phyloP scores from a whole-genome alignment of 208 protist species.

The Crithidia bombi region DNA sequence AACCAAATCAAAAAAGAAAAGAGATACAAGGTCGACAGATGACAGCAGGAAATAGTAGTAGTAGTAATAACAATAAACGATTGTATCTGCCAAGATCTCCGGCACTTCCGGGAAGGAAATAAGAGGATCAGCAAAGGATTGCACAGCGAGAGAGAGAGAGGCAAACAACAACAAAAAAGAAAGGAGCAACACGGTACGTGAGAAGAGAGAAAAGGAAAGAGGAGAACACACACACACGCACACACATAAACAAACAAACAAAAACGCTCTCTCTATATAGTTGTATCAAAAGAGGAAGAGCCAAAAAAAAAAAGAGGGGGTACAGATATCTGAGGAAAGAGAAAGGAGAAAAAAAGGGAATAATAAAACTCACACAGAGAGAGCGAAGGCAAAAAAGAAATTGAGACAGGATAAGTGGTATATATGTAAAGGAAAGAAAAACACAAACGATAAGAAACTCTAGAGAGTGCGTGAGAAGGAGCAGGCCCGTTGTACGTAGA shows the following conservation, averaged over 20 bases:
- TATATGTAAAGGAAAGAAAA: slow-evolving; percentile 2
- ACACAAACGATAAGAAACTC: not conserved
- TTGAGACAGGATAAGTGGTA: not conserved
- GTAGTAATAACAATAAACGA: slow-evolving; percentile 1
- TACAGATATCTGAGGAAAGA: too few relatives aligned
- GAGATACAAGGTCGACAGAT: slow-evolving; percentile 1
- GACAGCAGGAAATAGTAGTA: slow-evolving; percentile 4
- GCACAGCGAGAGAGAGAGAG: not conserved
- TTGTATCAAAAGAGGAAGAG: too few relatives aligned
- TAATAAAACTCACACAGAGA: too few relatives aligned
- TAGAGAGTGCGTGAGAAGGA: not conserved
- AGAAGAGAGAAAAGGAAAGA: too few relatives aligned
- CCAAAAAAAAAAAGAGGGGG: not conserved
- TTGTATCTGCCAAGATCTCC: not conserved
- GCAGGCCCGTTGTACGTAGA: not conserved
- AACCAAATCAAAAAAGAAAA: slow-evolving; percentile 22
- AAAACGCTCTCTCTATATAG: too few relatives aligned
- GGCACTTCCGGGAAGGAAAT: not conserved
- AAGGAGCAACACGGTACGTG: too few relatives aligned
- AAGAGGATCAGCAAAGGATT: not conserved
- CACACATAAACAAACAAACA: too few relatives aligned
- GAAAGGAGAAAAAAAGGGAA: too few relatives aligned
- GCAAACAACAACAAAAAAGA: slow-evolving; percentile 11
- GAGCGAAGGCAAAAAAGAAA: not conserved
- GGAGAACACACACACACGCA: too few relatives aligned